Conservation (phyloP, 331 rosid species). For the Rosa hybrid region DNA sequence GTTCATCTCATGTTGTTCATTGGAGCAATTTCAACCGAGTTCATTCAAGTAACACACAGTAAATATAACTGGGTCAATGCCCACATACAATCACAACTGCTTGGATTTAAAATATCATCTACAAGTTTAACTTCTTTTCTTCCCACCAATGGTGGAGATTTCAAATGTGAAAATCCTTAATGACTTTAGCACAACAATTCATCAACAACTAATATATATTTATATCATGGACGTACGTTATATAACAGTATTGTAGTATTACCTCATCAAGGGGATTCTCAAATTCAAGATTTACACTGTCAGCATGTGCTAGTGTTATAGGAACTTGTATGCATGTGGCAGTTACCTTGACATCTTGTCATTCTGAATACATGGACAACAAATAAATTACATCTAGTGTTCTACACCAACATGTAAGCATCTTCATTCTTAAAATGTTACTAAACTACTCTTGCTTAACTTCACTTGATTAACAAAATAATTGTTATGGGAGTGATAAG, state of each 20-base stretch:
- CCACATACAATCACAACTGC: no score
- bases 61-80: no score
- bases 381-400: background rate
- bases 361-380: constrained; percentile 45
- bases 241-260: constrained; percentile 3
- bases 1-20: no score
- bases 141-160: background rate
- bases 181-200: background rate
- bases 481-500: no score
- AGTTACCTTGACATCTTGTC: constrained; percentile 80
- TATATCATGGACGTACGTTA: background rate
- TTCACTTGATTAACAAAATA: background rate
- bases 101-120: background rate
- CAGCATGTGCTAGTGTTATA: constrained; percentile 98
- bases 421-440: background rate
- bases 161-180: background rate
- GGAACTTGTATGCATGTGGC: constrained; percentile 97
- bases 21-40: no score
- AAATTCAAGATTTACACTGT: constrained; percentile 94
- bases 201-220: background rate
- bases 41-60: no score
- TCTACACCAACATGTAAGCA: background rate
- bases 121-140: background rate
- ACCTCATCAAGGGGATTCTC: constrained; percentile 95
- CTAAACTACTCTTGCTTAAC: background rate